Evolutionary conservation across 2,329 filamentous ascomycete species (phyloP), one percentile per base, ranked within the genome.

Genomic region (Alternaria metachromatica): DNA sequence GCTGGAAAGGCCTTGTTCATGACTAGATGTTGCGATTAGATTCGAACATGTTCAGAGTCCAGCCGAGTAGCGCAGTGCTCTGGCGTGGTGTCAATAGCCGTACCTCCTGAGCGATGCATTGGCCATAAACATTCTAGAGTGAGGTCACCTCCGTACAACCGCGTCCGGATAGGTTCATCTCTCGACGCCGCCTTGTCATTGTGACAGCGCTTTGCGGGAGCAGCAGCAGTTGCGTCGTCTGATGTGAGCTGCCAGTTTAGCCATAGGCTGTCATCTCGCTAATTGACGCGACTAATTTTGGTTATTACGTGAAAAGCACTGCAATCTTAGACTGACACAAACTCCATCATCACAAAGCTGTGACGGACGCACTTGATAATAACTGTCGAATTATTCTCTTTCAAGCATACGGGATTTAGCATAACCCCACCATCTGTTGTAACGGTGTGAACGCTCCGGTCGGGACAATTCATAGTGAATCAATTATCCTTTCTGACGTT

Each of bases 61-160:
- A 57, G 21, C 61, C 51, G 28, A 53, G 51, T 48, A 55, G 44
- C 21, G 56, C 37, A 55, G 43, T 51, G 49, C 60, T 53, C 49
- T 55, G 54, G 46, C 46, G 37, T 43, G 23, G 21, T 57, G 48
- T 60, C 41, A 45, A 28, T 55, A 33, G 23, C 60, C 60, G 55
- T 63, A 55, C 59, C 65, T 61, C 60, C 61, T 65, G 54, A 50
- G 48, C 60, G 37, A 51, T 63, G 64, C 67, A 64, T 66, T 65
- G 69, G 63, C 67, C 64, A 66, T 63, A 61, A 41, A 57, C 50
- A 11, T 66, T 56, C 41, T 53, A 20, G 49, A 58, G 18, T 58
- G 13, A 63, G 57, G 57, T 69, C 63, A 68, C 70, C 46, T 58
- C 56, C 55, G 65, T 72, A 63, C 56, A 49, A 70, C 67, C 11